Evolutionary conservation across 371 early-diverging fungal species (phyloP).

Genomic region (Batrachochytrium dendrobatidis): DNA sequence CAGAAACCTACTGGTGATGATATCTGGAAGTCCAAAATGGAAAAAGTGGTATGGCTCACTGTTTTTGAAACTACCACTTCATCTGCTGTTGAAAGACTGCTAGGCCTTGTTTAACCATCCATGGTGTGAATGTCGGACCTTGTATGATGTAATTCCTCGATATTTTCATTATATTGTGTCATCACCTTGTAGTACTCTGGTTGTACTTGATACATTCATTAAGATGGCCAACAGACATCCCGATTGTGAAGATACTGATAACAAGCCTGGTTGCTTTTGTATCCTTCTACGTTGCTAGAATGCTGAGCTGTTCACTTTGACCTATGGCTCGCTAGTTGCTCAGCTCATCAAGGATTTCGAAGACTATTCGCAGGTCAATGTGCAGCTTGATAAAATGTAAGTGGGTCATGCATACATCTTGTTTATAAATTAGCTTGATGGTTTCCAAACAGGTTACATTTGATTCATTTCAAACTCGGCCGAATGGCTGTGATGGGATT

Average conservation of each 20-base stretch:
- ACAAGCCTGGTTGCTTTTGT: neutral
- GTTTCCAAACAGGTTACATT: too few relatives aligned
- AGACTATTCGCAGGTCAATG: slow-evolving; percentile 86
- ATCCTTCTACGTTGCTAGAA: slow-evolving; percentile 33
- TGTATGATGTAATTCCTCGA: too few relatives aligned
- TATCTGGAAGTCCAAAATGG: slow-evolving; percentile 87
- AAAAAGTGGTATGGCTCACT: slow-evolving; percentile 80
- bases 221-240: neutral
- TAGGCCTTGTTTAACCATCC: neutral
- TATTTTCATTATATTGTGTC: too few relatives aligned
- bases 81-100: neutral
- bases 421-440: neutral
- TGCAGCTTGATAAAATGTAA: slow-evolving; percentile 94
- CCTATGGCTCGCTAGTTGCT: slow-evolving; percentile 94
- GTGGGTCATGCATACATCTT: slow-evolving; percentile 6
- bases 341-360: slow-evolving; percentile 93
- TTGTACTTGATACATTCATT: neutral
- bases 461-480: too few relatives aligned
- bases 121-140: too few relatives aligned
- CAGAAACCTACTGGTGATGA: slow-evolving; percentile 65
- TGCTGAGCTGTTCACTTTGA: slow-evolving; percentile 93
- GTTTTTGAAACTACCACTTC: neutral
- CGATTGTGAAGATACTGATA: neutral
- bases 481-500: too few relatives aligned
- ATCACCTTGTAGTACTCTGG: neutral